These are phyloP conservation scores for Sporothrix phasma DNA, from an alignment of 2,329 filamentous ascomycete genomes.

Conservation along the genomic window DNA sequence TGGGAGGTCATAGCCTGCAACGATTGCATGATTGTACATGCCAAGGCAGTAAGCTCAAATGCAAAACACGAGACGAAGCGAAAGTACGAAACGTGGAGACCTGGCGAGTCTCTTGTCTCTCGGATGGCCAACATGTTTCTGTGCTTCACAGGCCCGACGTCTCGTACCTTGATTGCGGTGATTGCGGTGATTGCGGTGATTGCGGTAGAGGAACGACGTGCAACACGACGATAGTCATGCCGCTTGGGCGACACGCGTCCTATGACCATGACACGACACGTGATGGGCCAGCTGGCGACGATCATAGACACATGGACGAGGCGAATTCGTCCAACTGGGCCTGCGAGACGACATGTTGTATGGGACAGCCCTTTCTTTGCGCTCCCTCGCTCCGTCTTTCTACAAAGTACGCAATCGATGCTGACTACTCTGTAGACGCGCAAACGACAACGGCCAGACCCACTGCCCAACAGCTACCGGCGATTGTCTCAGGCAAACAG, in stretches of 20 bases:
- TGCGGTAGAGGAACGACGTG: not conserved
- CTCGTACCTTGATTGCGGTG: not conserved
- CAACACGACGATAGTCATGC: not conserved
- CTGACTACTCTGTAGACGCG: not conserved
- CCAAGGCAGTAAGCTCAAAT: not conserved
- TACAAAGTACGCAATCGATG: not conserved
- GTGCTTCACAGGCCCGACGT: no score
- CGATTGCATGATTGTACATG: no score
- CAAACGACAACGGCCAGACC: not conserved
- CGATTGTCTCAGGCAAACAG: constrained; percentile 1
- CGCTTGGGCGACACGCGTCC: not conserved
- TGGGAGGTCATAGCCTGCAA: no score
- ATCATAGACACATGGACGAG: not conserved
- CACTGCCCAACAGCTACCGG: not conserved
- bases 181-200: not conserved
- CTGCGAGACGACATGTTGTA: not conserved
- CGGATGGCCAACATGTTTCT: not conserved
- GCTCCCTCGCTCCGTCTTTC: not conserved
- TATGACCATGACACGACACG: no score
- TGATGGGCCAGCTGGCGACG: not conserved
- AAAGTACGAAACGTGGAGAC: not conserved
- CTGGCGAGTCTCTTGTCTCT: not conserved
- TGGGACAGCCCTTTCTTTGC: not conserved
- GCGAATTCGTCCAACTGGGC: not conserved
- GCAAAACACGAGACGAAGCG: no score